These are phyloP conservation scores for Microcyclosporella mali DNA, from an alignment of 2,329 filamentous ascomycete genomes.

Conservation along the genomic window DNA sequence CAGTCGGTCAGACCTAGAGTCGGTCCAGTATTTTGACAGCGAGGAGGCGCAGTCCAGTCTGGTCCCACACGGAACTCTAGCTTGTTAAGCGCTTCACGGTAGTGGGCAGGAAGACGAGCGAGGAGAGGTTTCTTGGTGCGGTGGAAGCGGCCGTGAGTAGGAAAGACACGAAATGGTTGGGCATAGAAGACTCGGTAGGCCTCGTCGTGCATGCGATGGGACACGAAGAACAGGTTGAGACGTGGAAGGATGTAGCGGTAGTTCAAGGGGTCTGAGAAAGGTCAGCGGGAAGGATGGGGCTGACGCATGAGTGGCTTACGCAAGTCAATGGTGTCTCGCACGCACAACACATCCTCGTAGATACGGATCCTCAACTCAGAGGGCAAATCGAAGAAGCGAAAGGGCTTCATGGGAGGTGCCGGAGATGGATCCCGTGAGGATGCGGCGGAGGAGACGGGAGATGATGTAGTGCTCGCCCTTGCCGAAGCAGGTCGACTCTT, in stretches of 20 bases:
- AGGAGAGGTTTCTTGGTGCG: conserved; percentile 68
- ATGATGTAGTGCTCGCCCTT: conserved; percentile 19
- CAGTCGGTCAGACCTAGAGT: conserved; percentile 60
- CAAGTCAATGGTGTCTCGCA: conserved; percentile 54
- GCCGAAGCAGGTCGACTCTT: conserved; percentile 4
- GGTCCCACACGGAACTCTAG: conserved; percentile 67
- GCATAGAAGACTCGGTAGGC: conserved; percentile 62
- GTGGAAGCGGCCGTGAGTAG: conserved; percentile 60
- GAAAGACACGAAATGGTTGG: conserved; percentile 60
- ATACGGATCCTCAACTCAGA: conserved; percentile 64
- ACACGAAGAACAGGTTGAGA: conserved; percentile 56
- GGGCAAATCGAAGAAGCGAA: conserved; percentile 62
- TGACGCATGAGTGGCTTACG: conserved; percentile 14
- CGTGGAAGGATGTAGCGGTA: conserved; percentile 54
- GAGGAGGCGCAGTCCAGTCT: conserved; percentile 64
- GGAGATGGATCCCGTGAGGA: conserved; percentile 22
- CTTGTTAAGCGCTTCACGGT: conserved; percentile 55
- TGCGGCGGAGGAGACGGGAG: conserved; percentile 19
- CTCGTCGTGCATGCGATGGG: conserved; percentile 56
- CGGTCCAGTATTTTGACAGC: conserved; percentile 62
- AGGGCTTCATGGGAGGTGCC: conserved; percentile 36
- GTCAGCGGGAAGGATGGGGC: not conserved
- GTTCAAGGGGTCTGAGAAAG: conserved; percentile 51
- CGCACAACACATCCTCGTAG: conserved; percentile 58
- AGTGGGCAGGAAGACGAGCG: conserved; percentile 55